Evolutionary conservation across 805 yeast genomes (phyloP).

Genomic region (Lachancea dasiensis): DNA sequence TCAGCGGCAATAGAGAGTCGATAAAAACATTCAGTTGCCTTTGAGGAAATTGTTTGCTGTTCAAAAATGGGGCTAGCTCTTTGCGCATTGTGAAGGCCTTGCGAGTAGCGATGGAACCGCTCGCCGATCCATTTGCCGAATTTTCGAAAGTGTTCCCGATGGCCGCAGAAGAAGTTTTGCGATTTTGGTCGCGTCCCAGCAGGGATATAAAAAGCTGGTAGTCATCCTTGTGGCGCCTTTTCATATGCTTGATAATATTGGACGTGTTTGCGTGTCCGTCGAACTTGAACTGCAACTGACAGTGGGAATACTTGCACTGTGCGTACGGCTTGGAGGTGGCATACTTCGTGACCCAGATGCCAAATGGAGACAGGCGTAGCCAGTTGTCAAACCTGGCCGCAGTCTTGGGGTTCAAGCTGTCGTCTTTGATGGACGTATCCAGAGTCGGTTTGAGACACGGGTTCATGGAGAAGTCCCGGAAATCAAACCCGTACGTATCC

Average conservation of each 20-base stretch:
- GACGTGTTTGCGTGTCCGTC: slow-evolving; percentile 14
- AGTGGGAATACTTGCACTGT: slow-evolving; percentile 12
- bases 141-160: not conserved
- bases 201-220: slow-evolving; percentile 11
- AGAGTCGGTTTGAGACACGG: slow-evolving; percentile 12
- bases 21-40: slow-evolving; percentile 12
- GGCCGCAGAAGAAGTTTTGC: slow-evolving; percentile 1
- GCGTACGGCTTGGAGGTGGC: slow-evolving; percentile 13
- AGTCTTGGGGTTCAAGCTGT: slow-evolving; percentile 2
- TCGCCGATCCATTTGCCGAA: too few relatives aligned
- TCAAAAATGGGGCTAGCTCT: slow-evolving; percentile 9
- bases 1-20: slow-evolving; percentile 11
- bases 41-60: slow-evolving; percentile 9
- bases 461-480: slow-evolving; percentile 13
- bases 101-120: slow-evolving; percentile 5
- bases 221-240: slow-evolving; percentile 12
- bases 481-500: slow-evolving; percentile 11
- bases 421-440: slow-evolving; percentile 7
- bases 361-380: slow-evolving; percentile 15
- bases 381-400: slow-evolving; percentile 11
- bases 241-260: slow-evolving; percentile 13
- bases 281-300: slow-evolving; percentile 11
- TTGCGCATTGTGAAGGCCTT: slow-evolving; percentile 11
- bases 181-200: slow-evolving; percentile 8
- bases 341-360: slow-evolving; percentile 16